Conservation (phyloP, 176 grass and related monocot species). For the sorghum (Sorghum bicolor) region Sorghum_bicolor_NCBIv3 NC_012870.2:61243001-61243500, state of each 20-base stretch:
- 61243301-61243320: constrained; percentile 88
- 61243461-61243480: background rate
- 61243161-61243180: constrained; percentile 98
- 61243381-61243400: background rate
- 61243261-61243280: constrained; percentile 88
- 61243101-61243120: constrained; percentile 73
- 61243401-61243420: background rate
- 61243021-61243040: background rate
- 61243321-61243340: background rate
- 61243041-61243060: background rate
- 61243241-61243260: constrained; percentile 90
- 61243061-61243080: constrained; percentile 57
- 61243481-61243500: constrained; percentile 12
- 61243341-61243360: background rate
- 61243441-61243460: constrained; percentile 1
- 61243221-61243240: constrained; percentile 64
- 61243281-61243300: constrained; percentile 92
- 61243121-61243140: constrained; percentile 87
- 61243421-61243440: background rate
- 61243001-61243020: constrained; percentile 1
- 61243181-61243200: constrained; percentile 75
- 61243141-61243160: constrained; percentile 95
- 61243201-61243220: constrained; percentile 73
- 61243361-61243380: background rate
- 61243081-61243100: constrained; percentile 72